Base-by-base conservation (phyloP, 495 filamentous ascomycete genomes). In the Neurospora sp. region DNA sequence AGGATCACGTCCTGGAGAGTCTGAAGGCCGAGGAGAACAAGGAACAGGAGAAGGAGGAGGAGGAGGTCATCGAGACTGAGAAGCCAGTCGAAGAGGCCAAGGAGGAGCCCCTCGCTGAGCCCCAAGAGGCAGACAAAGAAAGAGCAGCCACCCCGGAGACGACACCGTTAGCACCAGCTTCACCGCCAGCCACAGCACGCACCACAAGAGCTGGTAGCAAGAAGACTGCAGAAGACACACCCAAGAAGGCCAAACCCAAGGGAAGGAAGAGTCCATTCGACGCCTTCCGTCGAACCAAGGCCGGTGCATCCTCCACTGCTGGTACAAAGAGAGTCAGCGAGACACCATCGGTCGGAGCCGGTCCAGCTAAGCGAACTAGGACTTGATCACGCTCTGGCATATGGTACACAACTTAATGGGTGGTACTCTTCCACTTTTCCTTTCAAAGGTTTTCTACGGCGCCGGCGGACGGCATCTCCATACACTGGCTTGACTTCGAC, bases 221-320 rank as follows among this genome's bases (percentile, higher is more conserved):
- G 75, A 75, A 79, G 17, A 69, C 72, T 11, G 74, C 72, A 34
- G 78, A 73, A 3, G 69, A 76, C 15, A 77, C 82, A 0, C 78
- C 83, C 13, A 66, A 79, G 31, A 83, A 78, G 74, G 43, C 2
- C 54, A 81, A 75, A 45, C 59, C 75, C 6, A 42, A 72, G 39
- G 77, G 77, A 66, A 89, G 87, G 74, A 81, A 81, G 59, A 92
- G 90, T 76, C 89, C 90, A 1, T 94, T 93, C 75, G 87, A 89
- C 74, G 82, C 82, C 69, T 93, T 91, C 90, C 83, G 84, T 45
- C 86, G 90, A 24, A 87, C 85, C 74, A 93, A 93, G 84, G 79
- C 78, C 77, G 71, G 76, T 43, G 48, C 76, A 66, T 38, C 76
- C 31, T 39, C 74, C 11, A 74, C 71, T 70, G 72, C 74, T 31